Percentiles rank a stretch among this genome's conserved stretches.
phyloP scores from a whole-genome alignment of 768 basidiomycete species.

The Xerocomus potaroensis region DNA sequence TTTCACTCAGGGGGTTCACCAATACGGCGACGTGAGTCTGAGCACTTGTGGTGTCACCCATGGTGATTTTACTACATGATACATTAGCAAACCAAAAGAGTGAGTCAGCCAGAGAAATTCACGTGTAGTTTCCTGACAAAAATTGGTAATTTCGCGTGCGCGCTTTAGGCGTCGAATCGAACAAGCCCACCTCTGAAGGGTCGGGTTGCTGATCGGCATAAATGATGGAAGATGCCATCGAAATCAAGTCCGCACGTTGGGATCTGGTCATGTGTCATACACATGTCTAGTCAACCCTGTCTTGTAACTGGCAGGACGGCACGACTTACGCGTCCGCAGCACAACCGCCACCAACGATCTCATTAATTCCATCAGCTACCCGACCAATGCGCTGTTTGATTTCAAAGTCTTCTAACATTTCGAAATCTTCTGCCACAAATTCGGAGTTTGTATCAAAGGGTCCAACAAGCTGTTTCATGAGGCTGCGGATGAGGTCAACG shows the following conservation, averaged over 20 bases:
- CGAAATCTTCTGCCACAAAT: slow-evolving; percentile 71
- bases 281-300: background rate
- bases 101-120: slow-evolving; percentile 21
- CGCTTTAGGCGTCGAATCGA: slow-evolving; percentile 58
- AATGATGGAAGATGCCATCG: slow-evolving; percentile 67
- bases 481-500: slow-evolving; percentile 2
- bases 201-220: slow-evolving; percentile 69
- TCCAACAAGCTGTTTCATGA: slow-evolving; percentile 60
- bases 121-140: slow-evolving; percentile 65
- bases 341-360: slow-evolving; percentile 39
- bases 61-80: slow-evolving; percentile 52
- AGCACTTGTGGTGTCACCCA: slow-evolving; percentile 66
- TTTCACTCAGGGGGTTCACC: slow-evolving; percentile 81
- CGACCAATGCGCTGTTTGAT: slow-evolving; percentile 63
- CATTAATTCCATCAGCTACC: slow-evolving; percentile 60
- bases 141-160: slow-evolving; percentile 57
- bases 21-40: slow-evolving; percentile 67
- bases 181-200: slow-evolving; percentile 66
- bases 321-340: slow-evolving; percentile 41
- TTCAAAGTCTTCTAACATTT: slow-evolving; percentile 70
- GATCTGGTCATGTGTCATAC: slow-evolving; percentile 35
- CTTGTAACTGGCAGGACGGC: background rate
- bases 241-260: slow-evolving; percentile 54
- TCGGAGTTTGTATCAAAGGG: slow-evolving; percentile 51
- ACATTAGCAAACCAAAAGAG: background rate